Percentiles rank a stretch among this genome's conserved stretches.
Evolutionary conservation across 257 asterid species (phyloP).

Genomic region (Nicotiana attenuata): DNA sequence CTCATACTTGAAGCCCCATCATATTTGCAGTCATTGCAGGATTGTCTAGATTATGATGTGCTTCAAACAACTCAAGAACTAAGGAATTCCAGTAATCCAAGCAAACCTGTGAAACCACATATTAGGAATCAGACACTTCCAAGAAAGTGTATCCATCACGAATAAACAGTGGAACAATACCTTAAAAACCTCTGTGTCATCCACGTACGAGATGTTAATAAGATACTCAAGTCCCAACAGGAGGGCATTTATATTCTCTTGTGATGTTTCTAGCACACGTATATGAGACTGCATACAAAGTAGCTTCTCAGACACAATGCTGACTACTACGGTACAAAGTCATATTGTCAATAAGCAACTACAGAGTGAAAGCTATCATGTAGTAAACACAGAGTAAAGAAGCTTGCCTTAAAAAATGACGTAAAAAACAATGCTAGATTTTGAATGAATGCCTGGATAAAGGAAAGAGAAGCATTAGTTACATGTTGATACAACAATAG

Average conservation of each 20-base stretch:
- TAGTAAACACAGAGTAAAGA: not conserved
- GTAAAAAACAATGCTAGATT: constrained; percentile 93
- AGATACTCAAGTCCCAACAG: constrained; percentile 88
- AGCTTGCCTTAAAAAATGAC: constrained; percentile 82
- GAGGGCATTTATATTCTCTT: constrained; percentile 64
- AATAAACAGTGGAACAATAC: constrained; percentile 30
- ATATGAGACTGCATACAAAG: constrained; percentile 67
- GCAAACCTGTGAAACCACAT: constrained; percentile 62
- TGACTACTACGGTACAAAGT: not conserved
- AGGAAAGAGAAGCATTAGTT: constrained; percentile 3
- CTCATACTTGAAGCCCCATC: constrained; percentile 83
- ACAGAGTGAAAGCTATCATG: not conserved
- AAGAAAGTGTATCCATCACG: not conserved
- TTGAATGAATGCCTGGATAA: constrained; percentile 83
- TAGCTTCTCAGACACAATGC: not conserved
- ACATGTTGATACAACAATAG: not conserved
- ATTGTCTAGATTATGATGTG: constrained; percentile 66
- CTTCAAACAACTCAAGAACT: constrained; percentile 86
- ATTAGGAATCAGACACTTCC: not conserved
- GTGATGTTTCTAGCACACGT: constrained; percentile 72
- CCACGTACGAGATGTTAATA: constrained; percentile 84
- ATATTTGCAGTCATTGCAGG: constrained; percentile 58
- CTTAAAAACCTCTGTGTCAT: constrained; percentile 98
- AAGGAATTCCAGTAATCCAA: constrained; percentile 95
- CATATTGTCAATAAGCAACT: not conserved